Evolutionary conservation across 148 eudicot species (phyloP).

Genomic region (Fagopyrum homotropicum): DNA sequence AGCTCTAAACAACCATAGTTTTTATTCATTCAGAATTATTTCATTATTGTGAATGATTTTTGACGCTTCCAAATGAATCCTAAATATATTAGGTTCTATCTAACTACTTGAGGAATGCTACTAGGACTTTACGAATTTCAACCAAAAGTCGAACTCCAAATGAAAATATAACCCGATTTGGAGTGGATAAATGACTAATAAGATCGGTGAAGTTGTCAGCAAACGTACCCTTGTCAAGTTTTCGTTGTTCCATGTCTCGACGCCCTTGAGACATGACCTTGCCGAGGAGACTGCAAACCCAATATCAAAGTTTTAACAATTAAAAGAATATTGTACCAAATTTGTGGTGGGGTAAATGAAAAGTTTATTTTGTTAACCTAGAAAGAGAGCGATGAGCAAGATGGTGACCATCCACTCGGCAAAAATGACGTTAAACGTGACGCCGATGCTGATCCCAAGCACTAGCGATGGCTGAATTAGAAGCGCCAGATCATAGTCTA

Average conservation of each 20-base stretch:
- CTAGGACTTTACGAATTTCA: neutral
- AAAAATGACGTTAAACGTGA: constrained; percentile 9
- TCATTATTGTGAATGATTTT: no score
- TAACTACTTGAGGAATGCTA: no score
- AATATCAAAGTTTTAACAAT: neutral
- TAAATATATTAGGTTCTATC: no score
- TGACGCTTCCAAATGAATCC: no score
- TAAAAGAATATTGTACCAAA: no score
- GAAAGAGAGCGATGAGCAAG: constrained; percentile 9
- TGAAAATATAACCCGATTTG: neutral
- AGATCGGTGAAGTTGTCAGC: neutral
- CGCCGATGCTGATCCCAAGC: constrained; percentile 13
- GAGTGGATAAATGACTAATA: neutral
- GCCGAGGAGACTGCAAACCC: constrained; percentile 47
- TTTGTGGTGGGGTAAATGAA: neutral
- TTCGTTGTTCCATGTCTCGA: constrained; percentile 70
- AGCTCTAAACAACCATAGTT: no score
- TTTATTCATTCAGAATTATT: no score
- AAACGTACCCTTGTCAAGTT: constrained; percentile 33
- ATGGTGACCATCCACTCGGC: constrained; percentile 13
- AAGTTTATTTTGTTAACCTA: neutral
- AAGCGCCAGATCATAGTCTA: constrained; percentile 10
- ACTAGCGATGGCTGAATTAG: constrained; percentile 7
- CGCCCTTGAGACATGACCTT: constrained; percentile 58
- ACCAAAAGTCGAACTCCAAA: neutral